Conservation (phyloP, 106 monocot species). For the Alisma plantagoaquatica region DNA sequence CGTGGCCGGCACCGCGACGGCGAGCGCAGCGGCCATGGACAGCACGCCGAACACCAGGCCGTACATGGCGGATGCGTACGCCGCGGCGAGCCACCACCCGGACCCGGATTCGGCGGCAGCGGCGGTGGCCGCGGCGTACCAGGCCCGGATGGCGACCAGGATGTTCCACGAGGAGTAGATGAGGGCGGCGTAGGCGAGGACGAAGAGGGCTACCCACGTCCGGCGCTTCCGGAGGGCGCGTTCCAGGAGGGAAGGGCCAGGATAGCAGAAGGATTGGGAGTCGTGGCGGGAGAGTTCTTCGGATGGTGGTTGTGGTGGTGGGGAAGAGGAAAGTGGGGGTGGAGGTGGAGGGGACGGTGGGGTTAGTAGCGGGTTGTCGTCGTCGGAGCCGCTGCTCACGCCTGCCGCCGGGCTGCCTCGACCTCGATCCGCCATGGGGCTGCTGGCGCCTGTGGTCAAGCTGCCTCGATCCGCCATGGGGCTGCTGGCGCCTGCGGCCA, state of each 20-base stretch:
- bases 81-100: slow-evolving; percentile 13
- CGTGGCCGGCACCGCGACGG: slow-evolving; percentile 63
- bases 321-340: too few species aligned
- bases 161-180: slow-evolving; percentile 73
- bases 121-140: slow-evolving; percentile 40
- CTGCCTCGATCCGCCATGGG: too few species aligned
- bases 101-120: neutral
- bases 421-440: too few species aligned
- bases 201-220: slow-evolving; percentile 74
- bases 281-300: too few species aligned
- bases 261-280: too few species aligned
- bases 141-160: slow-evolving; percentile 60
- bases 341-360: too few species aligned
- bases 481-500: too few species aligned
- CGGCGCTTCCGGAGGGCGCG: slow-evolving; percentile 41
- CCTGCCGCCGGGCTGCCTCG: too few species aligned
- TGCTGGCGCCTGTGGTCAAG: too few species aligned
- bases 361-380: too few species aligned
- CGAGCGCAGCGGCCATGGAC: slow-evolving; percentile 56
- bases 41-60: slow-evolving; percentile 70
- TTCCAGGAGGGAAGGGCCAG: slow-evolving; percentile 1
- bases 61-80: slow-evolving; percentile 58
- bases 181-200: slow-evolving; percentile 64
- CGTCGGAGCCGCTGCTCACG: too few species aligned
- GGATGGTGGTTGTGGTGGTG: too few species aligned